Percentiles rank a stretch among this genome's conserved stretches.
phyloP scores from a whole-genome alignment of 2,329 filamentous ascomycete species.

The Penicillium janthinellum region DNA sequence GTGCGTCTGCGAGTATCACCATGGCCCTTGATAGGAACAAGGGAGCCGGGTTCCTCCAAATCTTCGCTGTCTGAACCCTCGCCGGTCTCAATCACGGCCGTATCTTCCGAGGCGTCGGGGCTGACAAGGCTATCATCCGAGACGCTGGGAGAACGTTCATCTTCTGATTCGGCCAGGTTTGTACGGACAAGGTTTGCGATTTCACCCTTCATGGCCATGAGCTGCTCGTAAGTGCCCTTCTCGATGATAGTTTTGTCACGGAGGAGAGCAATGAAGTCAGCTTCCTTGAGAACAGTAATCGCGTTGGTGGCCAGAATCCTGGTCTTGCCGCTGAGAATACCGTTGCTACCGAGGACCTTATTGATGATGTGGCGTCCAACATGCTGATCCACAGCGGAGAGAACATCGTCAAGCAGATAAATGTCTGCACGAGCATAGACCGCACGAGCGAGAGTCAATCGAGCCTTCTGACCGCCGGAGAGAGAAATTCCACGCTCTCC shows the following conservation, averaged over 20 bases:
- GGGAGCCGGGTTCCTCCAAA: constrained; percentile 72
- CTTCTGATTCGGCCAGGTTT: constrained; percentile 54
- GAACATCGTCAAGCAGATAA: constrained; percentile 88
- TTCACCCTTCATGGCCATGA: constrained; percentile 91
- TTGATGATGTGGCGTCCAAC: constrained; percentile 94
- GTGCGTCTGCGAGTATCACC: constrained; percentile 62
- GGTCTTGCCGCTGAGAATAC: constrained; percentile 81
- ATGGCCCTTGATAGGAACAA: constrained; percentile 70
- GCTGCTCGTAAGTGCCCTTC: constrained; percentile 84
- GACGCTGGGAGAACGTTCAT: constrained; percentile 54
- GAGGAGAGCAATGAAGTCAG: constrained; percentile 84
- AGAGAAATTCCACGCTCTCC: constrained; percentile 95
- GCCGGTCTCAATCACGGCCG: constrained; percentile 53
- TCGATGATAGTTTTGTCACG: constrained; percentile 82
- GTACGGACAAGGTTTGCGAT: constrained; percentile 82
- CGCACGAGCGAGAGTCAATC: constrained; percentile 85
- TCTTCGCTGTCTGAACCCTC: constrained; percentile 60
- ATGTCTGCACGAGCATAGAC: constrained; percentile 97
- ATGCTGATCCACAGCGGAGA: constrained; percentile 97
- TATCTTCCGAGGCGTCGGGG: constrained; percentile 67
- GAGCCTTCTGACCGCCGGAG: constrained; percentile 93
- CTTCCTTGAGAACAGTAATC: constrained; percentile 84
- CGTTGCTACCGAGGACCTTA: constrained; percentile 83
- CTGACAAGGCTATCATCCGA: constrained; percentile 64
- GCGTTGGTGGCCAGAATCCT: constrained; percentile 93